A percentile compares a stretch with the other conserved stretches of the same genome.
These are phyloP conservation scores for Boletus subluridellus DNA, from an alignment of 1,284 basidiomycete species.

Conservation along the genomic window DNA sequence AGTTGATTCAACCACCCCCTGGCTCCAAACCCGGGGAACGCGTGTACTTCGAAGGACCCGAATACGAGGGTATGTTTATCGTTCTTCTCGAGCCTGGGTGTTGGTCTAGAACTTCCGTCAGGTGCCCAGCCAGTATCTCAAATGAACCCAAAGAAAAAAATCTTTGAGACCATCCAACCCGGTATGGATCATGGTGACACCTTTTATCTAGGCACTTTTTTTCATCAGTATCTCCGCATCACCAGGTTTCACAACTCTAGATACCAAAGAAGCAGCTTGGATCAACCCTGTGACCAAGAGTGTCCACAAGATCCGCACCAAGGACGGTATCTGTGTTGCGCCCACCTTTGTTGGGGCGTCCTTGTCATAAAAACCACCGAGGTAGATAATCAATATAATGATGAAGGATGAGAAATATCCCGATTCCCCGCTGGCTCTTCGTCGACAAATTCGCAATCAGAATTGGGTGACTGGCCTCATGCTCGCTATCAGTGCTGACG, in stretches of 20 bases:
- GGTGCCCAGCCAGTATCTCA: conserved; percentile 72
- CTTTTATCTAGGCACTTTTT: neutral
- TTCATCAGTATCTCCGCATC: conserved; percentile 1
- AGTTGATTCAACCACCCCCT: conserved; percentile 85
- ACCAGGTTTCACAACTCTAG: conserved; percentile 81
- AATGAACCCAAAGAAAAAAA: conserved; percentile 96
- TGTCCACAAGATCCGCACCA: conserved; percentile 81
- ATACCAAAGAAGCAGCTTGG: conserved; percentile 87
- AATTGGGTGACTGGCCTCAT: neutral
- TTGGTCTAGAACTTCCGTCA: conserved; percentile 30
- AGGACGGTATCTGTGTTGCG: conserved; percentile 78
- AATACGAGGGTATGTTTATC: conserved; percentile 62
- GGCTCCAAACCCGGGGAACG: conserved; percentile 85
- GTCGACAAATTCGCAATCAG: neutral
- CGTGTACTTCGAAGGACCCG: conserved; percentile 87
- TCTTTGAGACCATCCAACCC: conserved; percentile 93
- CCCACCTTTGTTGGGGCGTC: conserved; percentile 83
- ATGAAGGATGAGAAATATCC: neutral
- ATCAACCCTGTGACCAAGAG: conserved; percentile 79
- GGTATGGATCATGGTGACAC: conserved; percentile 39
- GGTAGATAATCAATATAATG: neutral
- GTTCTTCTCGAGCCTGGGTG: neutral
- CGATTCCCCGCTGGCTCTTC: neutral
- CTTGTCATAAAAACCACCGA: conserved; percentile 58
- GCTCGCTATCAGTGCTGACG: neutral